Conservation (phyloP, 352 stramenopile genomes). For the Phytopythium oedochilum region DNA sequence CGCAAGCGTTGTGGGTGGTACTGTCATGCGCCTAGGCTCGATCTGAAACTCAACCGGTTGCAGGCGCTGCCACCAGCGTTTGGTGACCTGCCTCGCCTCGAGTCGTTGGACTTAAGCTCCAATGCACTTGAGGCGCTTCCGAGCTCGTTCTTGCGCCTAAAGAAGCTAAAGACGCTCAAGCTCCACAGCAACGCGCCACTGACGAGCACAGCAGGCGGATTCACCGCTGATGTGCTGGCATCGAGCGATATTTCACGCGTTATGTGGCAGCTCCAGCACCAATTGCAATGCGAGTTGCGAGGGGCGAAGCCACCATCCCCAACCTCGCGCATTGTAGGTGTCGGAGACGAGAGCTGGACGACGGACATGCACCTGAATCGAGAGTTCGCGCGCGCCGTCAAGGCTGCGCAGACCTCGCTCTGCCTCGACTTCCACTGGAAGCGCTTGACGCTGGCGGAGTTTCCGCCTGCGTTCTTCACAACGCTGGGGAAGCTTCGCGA, state of each 20-base stretch:
- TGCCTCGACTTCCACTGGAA: conserved; percentile 72
- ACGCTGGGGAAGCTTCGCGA: conserved; percentile 32
- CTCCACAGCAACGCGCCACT: conserved; percentile 49
- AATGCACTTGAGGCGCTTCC: conserved; percentile 52
- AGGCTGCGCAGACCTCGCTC: conserved; percentile 23
- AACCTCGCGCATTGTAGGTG: conserved; percentile 28
- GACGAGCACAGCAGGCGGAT: conserved; percentile 14
- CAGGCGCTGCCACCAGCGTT: conserved; percentile 34
- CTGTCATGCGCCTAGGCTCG: conserved; percentile 13
- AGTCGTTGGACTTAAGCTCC: conserved; percentile 48
- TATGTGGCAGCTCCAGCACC: conserved; percentile 53
- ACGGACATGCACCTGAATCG: conserved; percentile 66
- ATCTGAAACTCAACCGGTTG: conserved; percentile 74
- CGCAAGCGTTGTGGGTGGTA: background rate
- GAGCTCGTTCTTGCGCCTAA: conserved; percentile 38
- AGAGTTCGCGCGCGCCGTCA: conserved; percentile 40
- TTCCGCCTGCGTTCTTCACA: conserved; percentile 48
- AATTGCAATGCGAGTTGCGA: conserved; percentile 34
- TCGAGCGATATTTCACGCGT: conserved; percentile 35
- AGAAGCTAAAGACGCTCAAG: conserved; percentile 36
- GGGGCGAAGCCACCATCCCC: conserved; percentile 26
- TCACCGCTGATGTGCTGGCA: conserved; percentile 35
- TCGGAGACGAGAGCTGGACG: conserved; percentile 57
- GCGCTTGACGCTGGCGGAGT: conserved; percentile 34
- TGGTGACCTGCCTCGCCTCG: conserved; percentile 34